Base-by-base conservation (phyloP, 2,329 filamentous ascomycete species). In the Cercospora janseana region DNA sequence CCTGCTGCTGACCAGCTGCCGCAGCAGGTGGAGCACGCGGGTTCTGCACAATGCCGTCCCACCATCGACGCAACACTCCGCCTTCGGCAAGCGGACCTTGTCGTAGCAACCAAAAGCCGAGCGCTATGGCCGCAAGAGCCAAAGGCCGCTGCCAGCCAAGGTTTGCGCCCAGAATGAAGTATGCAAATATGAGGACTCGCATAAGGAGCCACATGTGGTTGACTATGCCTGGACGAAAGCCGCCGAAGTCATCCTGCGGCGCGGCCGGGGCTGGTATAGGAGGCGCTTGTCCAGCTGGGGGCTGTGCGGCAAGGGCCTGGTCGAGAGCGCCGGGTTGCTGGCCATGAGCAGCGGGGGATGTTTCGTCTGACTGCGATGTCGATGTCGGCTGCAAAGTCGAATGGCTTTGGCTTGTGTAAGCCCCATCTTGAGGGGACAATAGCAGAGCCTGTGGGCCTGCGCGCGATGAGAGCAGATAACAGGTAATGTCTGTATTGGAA, bases 171-270 rank as follows among this genome's bases (percentile, higher is more conserved):
- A 75, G 75, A 52, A 82, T 74, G 60, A 84, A 74, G 62, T 80
- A 83, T 47, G 77, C 74, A 60, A 83, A 80, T 51, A 79, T 75
- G 50, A 79, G 75, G 15, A 83, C 65, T 7, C 81, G 76, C 41
- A 81, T 66, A 18, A 82, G 73, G 2, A 83, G 72, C 81, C 81
- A 85, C 18, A 72, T 63, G 37, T 74, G 70, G 2, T 63, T 68
- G 21, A 78, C 56, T 6, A 72, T 60, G 8, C 40, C 40, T 23
- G 67, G 64, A 12, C 69, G 66, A 15, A 69, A 23, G 0, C 56
- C 58, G 6, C 53, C 53, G 6, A 58, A 41, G 9, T 46, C 49
- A 20, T 56, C 52, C 15, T 47, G 44, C 31, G 54, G 51, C 4
- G 42, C 49, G 24, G 40, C 31, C 45, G 54, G 43, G n/a, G 46